These are phyloP conservation scores for Wickerhamiella nectarea DNA, from an alignment of 805 yeast species.

Conservation along the genomic window DNA sequence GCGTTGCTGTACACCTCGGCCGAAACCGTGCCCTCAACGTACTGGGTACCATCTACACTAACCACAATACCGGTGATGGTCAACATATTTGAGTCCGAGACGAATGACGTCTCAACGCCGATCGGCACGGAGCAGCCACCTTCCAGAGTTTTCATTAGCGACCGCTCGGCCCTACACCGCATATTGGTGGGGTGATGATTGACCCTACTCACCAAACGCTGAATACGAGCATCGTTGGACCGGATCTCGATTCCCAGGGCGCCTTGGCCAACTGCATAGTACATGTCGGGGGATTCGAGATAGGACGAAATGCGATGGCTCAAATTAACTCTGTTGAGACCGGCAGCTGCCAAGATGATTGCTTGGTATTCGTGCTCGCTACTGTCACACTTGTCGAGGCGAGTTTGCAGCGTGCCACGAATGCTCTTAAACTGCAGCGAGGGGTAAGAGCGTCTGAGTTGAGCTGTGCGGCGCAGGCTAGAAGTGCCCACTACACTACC, in stretches of 20 bases:
- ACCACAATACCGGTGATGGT: conserved; percentile 60
- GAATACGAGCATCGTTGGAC: conserved; percentile 46
- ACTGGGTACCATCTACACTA: conserved; percentile 65
- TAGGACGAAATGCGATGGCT: conserved; percentile 61
- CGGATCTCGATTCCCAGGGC: conserved; percentile 89
- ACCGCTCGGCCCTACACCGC: conserved; percentile 78
- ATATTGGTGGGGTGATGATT: conserved; percentile 52
- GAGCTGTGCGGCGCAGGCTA: conserved; percentile 87
- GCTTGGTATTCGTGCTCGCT: conserved; percentile 51
- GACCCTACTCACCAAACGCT: conserved; percentile 45
- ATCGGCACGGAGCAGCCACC: conserved; percentile 98
- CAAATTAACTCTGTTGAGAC: conserved; percentile 60
- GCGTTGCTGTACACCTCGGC: conserved; percentile 31
- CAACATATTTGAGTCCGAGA: conserved; percentile 35
- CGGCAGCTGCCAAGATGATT: conserved; percentile 84
- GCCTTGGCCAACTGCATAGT: conserved; percentile 98
- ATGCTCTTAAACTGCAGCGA: conserved; percentile 65
- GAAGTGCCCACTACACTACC: conserved; percentile 91
- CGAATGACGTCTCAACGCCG: conserved; percentile 60
- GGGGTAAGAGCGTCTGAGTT: conserved; percentile 67
- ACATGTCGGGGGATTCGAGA: conserved; percentile 67
- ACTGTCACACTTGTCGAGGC: conserved; percentile 69
- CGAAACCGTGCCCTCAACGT: conserved; percentile 43
- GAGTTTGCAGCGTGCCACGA: conserved; percentile 73
- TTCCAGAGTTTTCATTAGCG: conserved; percentile 74